Conservation (phyloP, 164 flowering plant genomes). For the Kingdonia uniflora region DNA sequence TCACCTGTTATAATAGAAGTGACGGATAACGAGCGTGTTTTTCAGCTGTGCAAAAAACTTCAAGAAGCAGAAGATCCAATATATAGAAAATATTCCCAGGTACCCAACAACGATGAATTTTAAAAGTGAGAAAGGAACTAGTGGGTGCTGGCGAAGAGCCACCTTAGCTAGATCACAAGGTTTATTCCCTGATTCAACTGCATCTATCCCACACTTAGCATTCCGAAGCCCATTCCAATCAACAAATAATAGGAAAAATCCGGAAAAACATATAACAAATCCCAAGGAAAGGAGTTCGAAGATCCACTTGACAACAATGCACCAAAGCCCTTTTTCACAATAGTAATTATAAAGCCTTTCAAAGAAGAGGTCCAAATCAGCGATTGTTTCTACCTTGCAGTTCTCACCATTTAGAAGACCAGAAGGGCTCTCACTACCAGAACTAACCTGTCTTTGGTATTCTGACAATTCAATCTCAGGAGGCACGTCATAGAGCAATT, state of each 20-base stretch:
- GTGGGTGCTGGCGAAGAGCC: constrained; percentile 78
- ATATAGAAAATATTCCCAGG: constrained; percentile 72
- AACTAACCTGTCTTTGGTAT: constrained; percentile 60
- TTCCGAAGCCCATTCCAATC: constrained; percentile 94
- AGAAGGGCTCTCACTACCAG: constrained; percentile 96
- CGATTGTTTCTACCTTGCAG: constrained; percentile 62
- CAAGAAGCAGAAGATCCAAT: constrained; percentile 85
- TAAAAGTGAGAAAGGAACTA: constrained; percentile 69
- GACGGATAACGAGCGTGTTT: constrained; percentile 64
- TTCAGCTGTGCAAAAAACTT: constrained; percentile 82
- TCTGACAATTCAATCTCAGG: constrained; percentile 88
- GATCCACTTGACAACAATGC: constrained; percentile 90
- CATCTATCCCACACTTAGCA: constrained; percentile 97
- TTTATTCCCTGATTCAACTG: constrained; percentile 88
- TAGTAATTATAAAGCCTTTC: constrained; percentile 89
- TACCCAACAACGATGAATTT: constrained; percentile 78
- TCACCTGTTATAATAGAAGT: constrained; percentile 76
- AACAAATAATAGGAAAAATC: constrained; percentile 74
- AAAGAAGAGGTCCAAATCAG: constrained; percentile 91
- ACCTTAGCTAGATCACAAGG: constrained; percentile 90
- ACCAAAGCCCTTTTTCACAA: constrained; percentile 95
- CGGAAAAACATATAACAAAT: constrained; percentile 85
- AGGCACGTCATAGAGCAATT: constrained; percentile 49
- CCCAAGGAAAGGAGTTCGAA: constrained; percentile 83
- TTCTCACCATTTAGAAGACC: constrained; percentile 88